Evolutionary conservation across 2,329 filamentous ascomycete genomes (phyloP), one percentile per base, ranked within the genome.

Genomic region (Biscogniauxia mediterranea): DNA sequence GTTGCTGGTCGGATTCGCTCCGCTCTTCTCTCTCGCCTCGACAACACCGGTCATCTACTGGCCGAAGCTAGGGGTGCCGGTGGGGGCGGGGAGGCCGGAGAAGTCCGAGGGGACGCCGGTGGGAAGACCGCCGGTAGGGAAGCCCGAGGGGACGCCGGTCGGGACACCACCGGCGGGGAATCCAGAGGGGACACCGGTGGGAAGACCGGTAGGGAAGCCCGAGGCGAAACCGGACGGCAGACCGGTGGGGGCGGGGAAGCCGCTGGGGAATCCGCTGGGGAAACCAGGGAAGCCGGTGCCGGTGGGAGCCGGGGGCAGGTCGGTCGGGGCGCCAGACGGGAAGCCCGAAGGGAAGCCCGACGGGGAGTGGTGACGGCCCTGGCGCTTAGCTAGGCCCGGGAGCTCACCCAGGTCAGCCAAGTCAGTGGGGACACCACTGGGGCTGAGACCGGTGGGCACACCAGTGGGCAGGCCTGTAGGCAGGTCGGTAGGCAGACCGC

Each of bases 111-210:
- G 57, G 15, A 57, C 20, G 19, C 60, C 60, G n/a, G 54, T 54
- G n/a, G 62, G 57, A 19, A 57, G 42, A 11, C n/a, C n/a, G n/a
- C 59, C 59, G 13, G 58, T 64, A 4, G 57, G 58, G 20, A 52
- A 42, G 54, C 54, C 53, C n/a, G 53, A 55, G 15, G 53, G 53
- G 59, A 11, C 60, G 53, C 64, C 64, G 62, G 54, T 62, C 28
- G 49, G 60, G 60, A 4, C 46, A 25, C 21, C 55, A 42, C 53
- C 53, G 19, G 11, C 20, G 5, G 23, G 23, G n/a, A 42, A 55
- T 6, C 26, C 54, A 3, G 28, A 46, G 8, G 60, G 57, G 15
- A 57, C 20, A 20, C 60, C 60, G n/a, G 54, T 54, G n/a, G 62
- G 57, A 19, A 57, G 42, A 11, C 59, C 59, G 13, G 58, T 64